A percentile compares a stretch with the other conserved stretches of the same genome.
Evolutionary conservation across 2,329 filamentous ascomycete genomes (phyloP).

Genomic region (Trichophaea hybrida): DNA sequence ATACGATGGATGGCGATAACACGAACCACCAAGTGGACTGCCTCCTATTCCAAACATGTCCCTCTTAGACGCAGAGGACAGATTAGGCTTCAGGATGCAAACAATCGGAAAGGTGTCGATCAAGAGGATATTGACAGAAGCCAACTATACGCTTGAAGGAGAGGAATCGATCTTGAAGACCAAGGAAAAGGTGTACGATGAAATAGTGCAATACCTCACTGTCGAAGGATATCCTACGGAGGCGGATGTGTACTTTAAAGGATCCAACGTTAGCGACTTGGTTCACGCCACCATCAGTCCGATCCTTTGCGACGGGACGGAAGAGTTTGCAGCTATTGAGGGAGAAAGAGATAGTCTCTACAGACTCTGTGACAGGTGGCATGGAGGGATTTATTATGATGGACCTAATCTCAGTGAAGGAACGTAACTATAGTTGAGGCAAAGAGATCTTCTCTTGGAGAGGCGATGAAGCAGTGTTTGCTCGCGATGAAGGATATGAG

Average conservation of each 20-base stretch:
- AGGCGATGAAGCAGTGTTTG: too few species aligned
- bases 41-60: constrained; percentile 12
- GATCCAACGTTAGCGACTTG: background rate
- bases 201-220: background rate
- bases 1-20: constrained; percentile 6
- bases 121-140: background rate
- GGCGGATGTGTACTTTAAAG: too few species aligned
- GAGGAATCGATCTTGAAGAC: background rate
- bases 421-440: constrained; percentile 1
- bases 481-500: too few species aligned
- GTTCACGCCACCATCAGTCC: background rate
- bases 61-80: constrained; percentile 5
- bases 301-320: background rate
- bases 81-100: constrained; percentile 7
- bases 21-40: constrained; percentile 12
- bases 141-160: constrained; percentile 1
- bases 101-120: constrained; percentile 1
- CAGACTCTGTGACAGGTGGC: constrained; percentile 1
- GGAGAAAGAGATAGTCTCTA: constrained; percentile 1
- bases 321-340: background rate
- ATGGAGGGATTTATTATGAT: constrained; percentile 9
- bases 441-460: constrained; percentile 7
- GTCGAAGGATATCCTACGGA: constrained; percentile 1
- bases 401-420: constrained; percentile 6
- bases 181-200: background rate